phyloP scores from a whole-genome alignment of 1,139 yeast species.

The Yamadazyma conglobata region DNA sequence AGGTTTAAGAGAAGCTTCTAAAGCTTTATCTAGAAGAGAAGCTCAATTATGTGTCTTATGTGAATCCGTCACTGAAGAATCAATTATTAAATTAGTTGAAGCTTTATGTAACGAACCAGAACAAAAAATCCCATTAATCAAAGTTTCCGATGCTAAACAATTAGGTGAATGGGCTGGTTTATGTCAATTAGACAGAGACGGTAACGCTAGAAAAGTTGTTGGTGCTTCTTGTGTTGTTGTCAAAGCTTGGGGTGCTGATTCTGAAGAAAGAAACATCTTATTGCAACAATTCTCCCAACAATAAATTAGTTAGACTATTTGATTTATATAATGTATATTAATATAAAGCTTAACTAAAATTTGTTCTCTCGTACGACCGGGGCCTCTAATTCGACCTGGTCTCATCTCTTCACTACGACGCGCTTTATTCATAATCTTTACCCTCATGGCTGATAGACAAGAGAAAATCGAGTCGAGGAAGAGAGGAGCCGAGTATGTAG shows the following conservation, averaged over 20 bases:
- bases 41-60: constrained; percentile 97
- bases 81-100: constrained; percentile 96
- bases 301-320: too few relatives aligned
- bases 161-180: constrained; percentile 99
- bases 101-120: constrained; percentile 99
- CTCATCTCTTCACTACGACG: not conserved
- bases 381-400: not conserved
- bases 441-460: constrained; percentile 14
- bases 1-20: constrained; percentile 99
- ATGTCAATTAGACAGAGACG: constrained; percentile 99
- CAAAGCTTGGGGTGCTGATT: constrained; percentile 99
- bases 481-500: constrained; percentile 43
- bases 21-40: constrained; percentile 96
- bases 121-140: constrained; percentile 95
- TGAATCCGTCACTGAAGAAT: constrained; percentile 98
- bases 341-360: too few relatives aligned
- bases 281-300: constrained; percentile 95
- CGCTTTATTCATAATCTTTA: not conserved
- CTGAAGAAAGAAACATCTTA: constrained; percentile 96
- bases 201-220: constrained; percentile 99
- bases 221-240: constrained; percentile 99
- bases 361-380: not conserved
- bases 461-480: constrained; percentile 27
- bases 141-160: constrained; percentile 99
- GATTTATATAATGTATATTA: too few relatives aligned